Base-by-base conservation (phyloP, 2,329 filamentous ascomycete genomes). In the Alternaria sp. region DNA sequence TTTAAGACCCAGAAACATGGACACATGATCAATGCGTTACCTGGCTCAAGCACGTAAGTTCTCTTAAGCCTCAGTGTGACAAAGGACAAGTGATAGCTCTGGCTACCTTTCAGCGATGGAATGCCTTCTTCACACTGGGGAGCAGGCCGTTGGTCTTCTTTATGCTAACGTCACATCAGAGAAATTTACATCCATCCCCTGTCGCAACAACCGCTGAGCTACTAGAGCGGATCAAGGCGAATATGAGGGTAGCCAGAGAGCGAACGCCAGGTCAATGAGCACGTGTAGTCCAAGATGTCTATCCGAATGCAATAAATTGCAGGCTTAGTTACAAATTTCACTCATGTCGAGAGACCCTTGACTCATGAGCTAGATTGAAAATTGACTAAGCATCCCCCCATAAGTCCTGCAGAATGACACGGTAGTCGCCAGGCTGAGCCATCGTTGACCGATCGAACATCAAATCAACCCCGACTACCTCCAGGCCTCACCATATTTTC, bases 11-110 rank as follows among this genome's bases (percentile, higher is more conserved):
- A 3, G 84, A 87, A 45, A 83, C 80, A 10, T 98, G 95, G 95
- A 93, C 92, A 0, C 84, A 86, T 60, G 90, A 93, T 51, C 93
- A 98, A 75, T 84, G 97, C 80, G 86, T 88, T 65, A 85, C 90
- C 74, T 98, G 94, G 94, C 83, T 98, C 55, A 88, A 88, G 49
- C 88, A 87, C 72, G 95, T 97, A 86, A 81, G 90, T 84, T 33
- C 6, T 61, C n/a, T 18, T 8, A n/a, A 30, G 7, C 9, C 30
- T 15, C 5, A 4, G 12, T 15, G 11, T 51, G 43, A 14, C n/a
- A 12, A 28, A 51, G 33, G 5, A 21, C 14, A 5, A 21, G 9
- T 25, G 15, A 14, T 41, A 26, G 12, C n/a, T 14, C 18, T 23
- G 33, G 47, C 21, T 41, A 25, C n/a, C 12, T 47, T 1, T n/a